Conservation (phyloP, 371 early-diverging fungal genomes). For the Mortierella sp. region DNA sequence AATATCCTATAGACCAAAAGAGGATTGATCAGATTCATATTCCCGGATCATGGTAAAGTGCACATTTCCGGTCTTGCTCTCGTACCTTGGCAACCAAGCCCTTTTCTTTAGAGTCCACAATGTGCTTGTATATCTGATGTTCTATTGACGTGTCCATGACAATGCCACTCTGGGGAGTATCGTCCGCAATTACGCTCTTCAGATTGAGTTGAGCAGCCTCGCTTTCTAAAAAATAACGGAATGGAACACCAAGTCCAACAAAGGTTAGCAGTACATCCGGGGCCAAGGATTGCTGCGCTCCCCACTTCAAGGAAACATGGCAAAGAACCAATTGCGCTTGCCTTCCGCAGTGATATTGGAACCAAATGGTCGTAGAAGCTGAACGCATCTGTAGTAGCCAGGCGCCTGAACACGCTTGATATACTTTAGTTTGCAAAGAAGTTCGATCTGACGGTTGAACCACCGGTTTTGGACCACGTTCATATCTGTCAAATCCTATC, state of each 20-base stretch:
- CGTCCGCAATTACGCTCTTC: constrained; percentile 40
- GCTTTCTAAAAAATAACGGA: neutral
- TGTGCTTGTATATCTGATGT: constrained; percentile 37
- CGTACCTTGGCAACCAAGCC: constrained; percentile 40
- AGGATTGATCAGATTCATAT: too few species aligned
- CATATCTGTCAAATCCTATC: constrained; percentile 45
- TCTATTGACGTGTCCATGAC: constrained; percentile 39
- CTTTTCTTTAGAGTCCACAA: constrained; percentile 18
- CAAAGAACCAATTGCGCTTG: neutral
- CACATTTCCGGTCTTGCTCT: neutral
- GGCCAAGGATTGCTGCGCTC: too few species aligned
- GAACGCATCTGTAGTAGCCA: constrained; percentile 25
- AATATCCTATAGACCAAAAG: constrained; percentile 25
- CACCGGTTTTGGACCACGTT: constrained; percentile 46
- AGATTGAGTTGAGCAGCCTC: constrained; percentile 29
- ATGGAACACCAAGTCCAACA: neutral
- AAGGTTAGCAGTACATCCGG: neutral
- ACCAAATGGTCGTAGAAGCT: constrained; percentile 28
- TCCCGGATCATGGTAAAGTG: too few species aligned
- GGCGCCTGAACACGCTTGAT: constrained; percentile 39
- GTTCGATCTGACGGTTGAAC: constrained; percentile 49
- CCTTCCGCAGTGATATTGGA: constrained; percentile 11
- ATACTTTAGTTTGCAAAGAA: constrained; percentile 41
- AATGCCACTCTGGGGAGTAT: constrained; percentile 40
- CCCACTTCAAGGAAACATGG: too few species aligned